phyloP scores from a whole-genome alignment of 2,329 filamentous ascomycete species.

The Bertia moriformis region DNA sequence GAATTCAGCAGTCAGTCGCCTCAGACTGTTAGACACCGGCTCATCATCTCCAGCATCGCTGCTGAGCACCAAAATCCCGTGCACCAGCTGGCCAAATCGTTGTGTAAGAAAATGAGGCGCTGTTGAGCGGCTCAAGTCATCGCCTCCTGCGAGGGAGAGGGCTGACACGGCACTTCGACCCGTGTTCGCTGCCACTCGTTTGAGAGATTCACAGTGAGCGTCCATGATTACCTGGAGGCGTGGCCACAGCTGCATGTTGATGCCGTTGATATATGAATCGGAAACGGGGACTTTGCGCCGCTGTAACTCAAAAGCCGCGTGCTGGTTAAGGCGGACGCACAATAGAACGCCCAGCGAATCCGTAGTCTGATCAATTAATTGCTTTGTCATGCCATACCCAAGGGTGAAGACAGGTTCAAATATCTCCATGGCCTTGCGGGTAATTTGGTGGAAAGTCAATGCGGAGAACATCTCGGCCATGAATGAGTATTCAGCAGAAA shows the following conservation, averaged over 20 bases:
- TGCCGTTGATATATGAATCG: slow-evolving; percentile 85
- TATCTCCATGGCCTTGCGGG: slow-evolving; percentile 71
- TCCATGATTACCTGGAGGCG: slow-evolving; percentile 91
- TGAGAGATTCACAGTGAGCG: slow-evolving; percentile 72
- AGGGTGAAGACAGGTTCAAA: slow-evolving; percentile 83
- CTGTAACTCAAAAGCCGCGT: slow-evolving; percentile 86
- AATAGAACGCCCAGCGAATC: slow-evolving; percentile 78
- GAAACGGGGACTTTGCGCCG: slow-evolving; percentile 76
- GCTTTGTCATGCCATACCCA: slow-evolving; percentile 62
- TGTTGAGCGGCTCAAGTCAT: background rate
- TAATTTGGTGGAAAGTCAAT: slow-evolving; percentile 61
- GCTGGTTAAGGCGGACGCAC: slow-evolving; percentile 87
- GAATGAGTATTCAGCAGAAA: slow-evolving; percentile 88
- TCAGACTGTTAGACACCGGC: background rate
- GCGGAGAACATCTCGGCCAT: slow-evolving; percentile 76
- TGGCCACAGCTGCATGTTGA: slow-evolving; percentile 92
- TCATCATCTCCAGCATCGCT: slow-evolving; percentile 1
- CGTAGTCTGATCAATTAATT: slow-evolving; percentile 60
- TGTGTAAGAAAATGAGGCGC: slow-evolving; percentile 1
- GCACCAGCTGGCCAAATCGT: background rate
- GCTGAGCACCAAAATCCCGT: background rate
- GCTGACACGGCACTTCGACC: background rate
- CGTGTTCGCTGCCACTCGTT: background rate
- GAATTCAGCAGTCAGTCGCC: background rate
- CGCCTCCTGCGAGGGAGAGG: background rate